Evolutionary conservation across 2,329 filamentous ascomycete species (phyloP).

Genomic region (Aureobasidium sp.): DNA sequence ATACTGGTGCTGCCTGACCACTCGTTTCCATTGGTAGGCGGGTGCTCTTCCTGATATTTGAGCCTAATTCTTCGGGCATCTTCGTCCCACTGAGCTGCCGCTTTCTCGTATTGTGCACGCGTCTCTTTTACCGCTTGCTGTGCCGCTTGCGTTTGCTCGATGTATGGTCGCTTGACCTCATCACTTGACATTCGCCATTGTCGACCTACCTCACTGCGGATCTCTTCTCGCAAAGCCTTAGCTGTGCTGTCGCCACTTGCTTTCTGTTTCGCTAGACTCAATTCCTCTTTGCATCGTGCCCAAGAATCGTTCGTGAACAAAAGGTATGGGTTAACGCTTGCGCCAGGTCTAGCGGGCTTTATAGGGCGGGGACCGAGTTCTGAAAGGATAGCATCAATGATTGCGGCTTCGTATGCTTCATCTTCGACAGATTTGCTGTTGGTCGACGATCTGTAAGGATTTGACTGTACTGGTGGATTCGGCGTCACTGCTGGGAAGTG

Average conservation of each 20-base stretch:
- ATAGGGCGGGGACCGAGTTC: constrained; percentile 67
- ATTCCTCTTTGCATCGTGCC: constrained; percentile 54
- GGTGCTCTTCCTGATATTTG: constrained; percentile 21
- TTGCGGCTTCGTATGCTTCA: constrained; percentile 48
- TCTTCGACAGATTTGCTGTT: constrained; percentile 22
- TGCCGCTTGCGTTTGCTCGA: constrained; percentile 63
- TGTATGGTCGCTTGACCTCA: constrained; percentile 67
- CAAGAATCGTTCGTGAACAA: constrained; percentile 75
- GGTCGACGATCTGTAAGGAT: constrained; percentile 14
- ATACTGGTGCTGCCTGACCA: constrained; percentile 8
- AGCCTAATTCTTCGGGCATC: constrained; percentile 45
- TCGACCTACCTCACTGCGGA: constrained; percentile 74
- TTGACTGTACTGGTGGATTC: neutral
- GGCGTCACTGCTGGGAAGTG: constrained; percentile 7
- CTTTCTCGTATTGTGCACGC: constrained; percentile 51
- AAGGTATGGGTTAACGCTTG: constrained; percentile 70
- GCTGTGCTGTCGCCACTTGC: constrained; percentile 58
- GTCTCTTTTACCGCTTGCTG: constrained; percentile 56
- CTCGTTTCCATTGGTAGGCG: neutral
- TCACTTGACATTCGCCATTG: constrained; percentile 78
- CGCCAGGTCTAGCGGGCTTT: constrained; percentile 60
- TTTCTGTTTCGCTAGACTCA: constrained; percentile 57
- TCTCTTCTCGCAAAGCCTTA: constrained; percentile 61
- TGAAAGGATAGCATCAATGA: constrained; percentile 47
- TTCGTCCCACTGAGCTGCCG: constrained; percentile 63